A percentile compares a stretch with the other conserved stretches of the same genome.
These are phyloP conservation scores for Globisporangium heterothallicum DNA, from an alignment of 352 stramenopile species.

Conservation along the genomic window DNA sequence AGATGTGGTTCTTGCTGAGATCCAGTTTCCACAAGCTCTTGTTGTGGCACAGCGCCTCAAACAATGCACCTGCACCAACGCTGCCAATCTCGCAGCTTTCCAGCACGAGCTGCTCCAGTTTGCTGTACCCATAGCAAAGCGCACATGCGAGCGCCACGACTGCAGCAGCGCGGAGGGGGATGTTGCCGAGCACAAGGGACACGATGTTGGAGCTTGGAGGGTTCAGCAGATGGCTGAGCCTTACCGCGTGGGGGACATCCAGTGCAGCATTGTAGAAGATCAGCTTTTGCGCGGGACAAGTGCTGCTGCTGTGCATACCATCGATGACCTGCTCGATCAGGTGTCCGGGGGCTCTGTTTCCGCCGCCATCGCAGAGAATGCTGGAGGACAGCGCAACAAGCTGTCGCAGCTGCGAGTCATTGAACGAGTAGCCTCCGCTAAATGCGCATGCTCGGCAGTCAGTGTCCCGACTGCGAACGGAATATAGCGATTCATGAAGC, in stretches of 20 bases:
- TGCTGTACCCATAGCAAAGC: constrained; percentile 38
- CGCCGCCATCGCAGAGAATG: constrained; percentile 49
- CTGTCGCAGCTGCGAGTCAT: constrained; percentile 41
- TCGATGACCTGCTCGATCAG: constrained; percentile 52
- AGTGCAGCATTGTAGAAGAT: constrained; percentile 67
- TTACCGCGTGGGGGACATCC: constrained; percentile 21
- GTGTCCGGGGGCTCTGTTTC: constrained; percentile 11
- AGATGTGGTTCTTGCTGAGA: constrained; percentile 59
- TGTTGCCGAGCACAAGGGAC: constrained; percentile 62
- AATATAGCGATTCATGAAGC: background rate
- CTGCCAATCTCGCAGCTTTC: constrained; percentile 58
- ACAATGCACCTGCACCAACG: constrained; percentile 35
- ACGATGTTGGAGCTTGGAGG: constrained; percentile 26
- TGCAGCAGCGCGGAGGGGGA: constrained; percentile 25
- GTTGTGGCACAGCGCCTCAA: constrained; percentile 42
- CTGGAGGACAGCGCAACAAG: constrained; percentile 50
- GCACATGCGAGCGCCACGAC: constrained; percentile 41
- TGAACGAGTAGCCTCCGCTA: constrained; percentile 37
- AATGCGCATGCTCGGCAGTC: background rate
- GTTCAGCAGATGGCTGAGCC: constrained; percentile 32
- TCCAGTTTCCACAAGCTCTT: constrained; percentile 67
- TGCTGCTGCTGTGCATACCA: constrained; percentile 24
- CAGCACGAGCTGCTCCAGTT: constrained; percentile 65
- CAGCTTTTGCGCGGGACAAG: constrained; percentile 46
- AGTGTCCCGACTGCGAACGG: background rate